Percentiles rank a stretch among this genome's conserved stretches.
Evolutionary conservation across 257 asterid genomes (phyloP).

Genomic region (Solanum megistacrolobum): DNA sequence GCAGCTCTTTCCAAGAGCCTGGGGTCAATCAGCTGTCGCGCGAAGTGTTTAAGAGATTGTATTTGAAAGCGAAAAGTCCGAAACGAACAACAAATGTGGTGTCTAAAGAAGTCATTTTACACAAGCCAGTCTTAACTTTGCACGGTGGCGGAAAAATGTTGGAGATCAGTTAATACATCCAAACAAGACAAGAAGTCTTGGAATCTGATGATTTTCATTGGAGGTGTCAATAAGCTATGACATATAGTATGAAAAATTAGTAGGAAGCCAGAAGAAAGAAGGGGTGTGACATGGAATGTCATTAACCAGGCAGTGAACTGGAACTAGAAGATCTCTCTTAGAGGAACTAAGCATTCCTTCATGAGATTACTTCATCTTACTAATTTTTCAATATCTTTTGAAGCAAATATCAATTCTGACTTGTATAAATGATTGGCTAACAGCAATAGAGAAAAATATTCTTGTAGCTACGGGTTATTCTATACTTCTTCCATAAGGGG

Average conservation of each 20-base stretch:
- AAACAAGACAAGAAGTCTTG: not conserved
- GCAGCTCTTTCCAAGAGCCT: not conserved
- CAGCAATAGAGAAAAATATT: not conserved
- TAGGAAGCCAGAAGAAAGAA: not conserved
- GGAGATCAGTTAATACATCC: not conserved
- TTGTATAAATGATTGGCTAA: not conserved
- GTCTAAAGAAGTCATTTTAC: not conserved
- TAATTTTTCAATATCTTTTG: not conserved
- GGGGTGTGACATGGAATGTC: not conserved
- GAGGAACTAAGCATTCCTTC: not conserved
- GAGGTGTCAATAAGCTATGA: not conserved
- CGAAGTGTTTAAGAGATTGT: not conserved
- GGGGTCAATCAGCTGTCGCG: not conserved
- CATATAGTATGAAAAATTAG: not conserved
- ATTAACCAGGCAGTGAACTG: not conserved
- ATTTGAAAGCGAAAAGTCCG: not conserved
- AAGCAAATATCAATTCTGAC: not conserved
- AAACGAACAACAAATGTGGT: not conserved
- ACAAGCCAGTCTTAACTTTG: not conserved
- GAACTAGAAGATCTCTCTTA: not conserved
- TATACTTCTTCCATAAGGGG: not conserved
- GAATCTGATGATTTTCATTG: not conserved
- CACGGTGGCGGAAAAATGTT: not conserved
- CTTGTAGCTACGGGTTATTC: not conserved
- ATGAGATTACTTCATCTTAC: not conserved